Base-by-base conservation (phyloP, 2,329 filamentous ascomycete species). In the Aspergillus brunneoviolaceus region DNA sequence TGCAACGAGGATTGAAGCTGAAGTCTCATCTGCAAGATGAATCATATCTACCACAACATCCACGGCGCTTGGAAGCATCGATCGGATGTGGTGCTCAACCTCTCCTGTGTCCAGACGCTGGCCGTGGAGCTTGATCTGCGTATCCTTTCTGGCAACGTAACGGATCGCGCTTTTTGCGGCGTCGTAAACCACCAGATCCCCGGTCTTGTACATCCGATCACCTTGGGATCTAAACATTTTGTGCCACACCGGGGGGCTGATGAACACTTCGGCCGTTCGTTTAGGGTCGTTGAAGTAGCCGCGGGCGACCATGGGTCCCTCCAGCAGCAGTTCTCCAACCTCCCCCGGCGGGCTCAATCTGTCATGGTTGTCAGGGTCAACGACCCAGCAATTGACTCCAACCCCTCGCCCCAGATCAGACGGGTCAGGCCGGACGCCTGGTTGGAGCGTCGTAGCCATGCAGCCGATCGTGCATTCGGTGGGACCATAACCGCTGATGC, bases 81-180 rank as follows among this genome's bases (percentile, higher is more conserved):
- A 27, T 5, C 45, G 16, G 2, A 56, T 23, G 9, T 50, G 45
- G 25, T 29, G 33, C 29, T 56, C 54, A 10, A 56, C 54, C 29
- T 56, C 54, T 16, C 45, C 54, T 2, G 49, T n/a, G 19, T 56
- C 54, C 12, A 56, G 14, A 14, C 54, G 54, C 14, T 49, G 42
- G 16, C 54, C 54, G 14, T 47, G 54, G 25, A 56, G 35, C 58
- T 77, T 76, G 45, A 75, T 68, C 61, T 77, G 74, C 16, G 63
- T 61, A 49, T 88, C 86, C 63, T 83, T 85, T 49, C 86, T 79
- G 2, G 84, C 84, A 19, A 74, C 65, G 27, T 56, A 49, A 5
- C 19, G 29, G 9, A 56, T 19, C 16, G 27, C 14, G 9, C 29
- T 47, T 2, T 14, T 23, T 2, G 14, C 14, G 9, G 27, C 45